Conservation (phyloP, 2,329 filamentous ascomycete genomes). For the Paracamarosporium sp. region DNA sequence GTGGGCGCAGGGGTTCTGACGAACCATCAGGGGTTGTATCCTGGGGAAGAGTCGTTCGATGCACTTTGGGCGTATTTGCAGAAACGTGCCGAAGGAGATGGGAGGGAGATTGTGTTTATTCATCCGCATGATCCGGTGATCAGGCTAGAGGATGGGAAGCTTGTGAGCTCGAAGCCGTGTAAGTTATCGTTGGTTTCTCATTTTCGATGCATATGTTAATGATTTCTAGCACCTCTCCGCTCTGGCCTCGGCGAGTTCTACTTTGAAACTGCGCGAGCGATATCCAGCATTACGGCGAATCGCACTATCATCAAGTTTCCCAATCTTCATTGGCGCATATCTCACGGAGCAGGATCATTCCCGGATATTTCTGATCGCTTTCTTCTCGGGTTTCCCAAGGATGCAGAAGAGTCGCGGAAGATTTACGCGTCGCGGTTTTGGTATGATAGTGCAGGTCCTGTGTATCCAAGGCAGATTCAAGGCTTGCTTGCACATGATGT, state of each 20-base stretch:
- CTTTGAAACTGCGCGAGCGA: slow-evolving; percentile 45
- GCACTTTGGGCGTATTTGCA: slow-evolving; percentile 37
- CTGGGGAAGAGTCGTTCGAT: slow-evolving; percentile 34
- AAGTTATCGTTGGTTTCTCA: slow-evolving; percentile 13
- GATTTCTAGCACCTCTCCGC: slow-evolving; percentile 34
- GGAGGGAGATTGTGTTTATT: slow-evolving; percentile 40
- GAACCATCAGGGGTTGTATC: slow-evolving; percentile 43
- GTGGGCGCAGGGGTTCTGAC: slow-evolving; percentile 42
- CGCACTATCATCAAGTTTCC: slow-evolving; percentile 36
- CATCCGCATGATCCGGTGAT: slow-evolving; percentile 46
- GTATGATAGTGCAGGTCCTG: slow-evolving; percentile 48
- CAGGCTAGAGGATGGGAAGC: slow-evolving; percentile 29
- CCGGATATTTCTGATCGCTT: slow-evolving; percentile 45
- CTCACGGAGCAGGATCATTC: slow-evolving; percentile 46
- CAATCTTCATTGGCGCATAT: slow-evolving; percentile 41
- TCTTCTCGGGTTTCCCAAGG: slow-evolving; percentile 36
- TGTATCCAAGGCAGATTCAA: slow-evolving; percentile 45
- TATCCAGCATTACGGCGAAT: slow-evolving; percentile 41
- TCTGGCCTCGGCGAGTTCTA: slow-evolving; percentile 47
- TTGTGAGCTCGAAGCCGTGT: slow-evolving; percentile 41
- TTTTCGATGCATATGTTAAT: neutral
- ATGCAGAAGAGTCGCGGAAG: slow-evolving; percentile 31
- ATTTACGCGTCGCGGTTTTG: slow-evolving; percentile 40
- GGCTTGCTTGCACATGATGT: slow-evolving; percentile 42
- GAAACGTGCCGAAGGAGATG: slow-evolving; percentile 18